Conservation (phyloP, 2,329 filamentous ascomycete species). For the Malbranchea cinnamomea region DNA sequence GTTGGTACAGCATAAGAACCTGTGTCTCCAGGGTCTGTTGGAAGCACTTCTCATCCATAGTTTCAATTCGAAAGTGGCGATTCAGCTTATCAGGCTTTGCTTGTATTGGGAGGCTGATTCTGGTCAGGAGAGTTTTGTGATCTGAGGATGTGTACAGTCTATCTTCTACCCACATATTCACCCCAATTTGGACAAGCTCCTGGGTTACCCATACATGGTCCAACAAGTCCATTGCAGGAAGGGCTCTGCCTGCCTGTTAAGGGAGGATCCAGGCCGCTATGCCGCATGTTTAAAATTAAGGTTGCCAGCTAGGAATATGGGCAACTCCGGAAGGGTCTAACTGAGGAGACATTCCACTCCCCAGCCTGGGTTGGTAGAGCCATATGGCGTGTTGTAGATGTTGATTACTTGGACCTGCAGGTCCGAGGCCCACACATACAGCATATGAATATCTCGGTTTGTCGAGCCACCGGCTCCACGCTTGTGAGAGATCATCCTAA, state of each 20-base stretch:
- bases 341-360: not conserved
- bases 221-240: conserved; percentile 1
- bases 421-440: not conserved
- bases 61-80: not conserved
- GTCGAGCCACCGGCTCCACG: no score
- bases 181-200: not conserved
- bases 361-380: not conserved
- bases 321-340: not conserved
- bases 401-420: conserved; percentile 1
- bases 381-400: not conserved
- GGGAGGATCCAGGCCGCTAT: not conserved
- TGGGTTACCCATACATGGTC: conserved; percentile 1
- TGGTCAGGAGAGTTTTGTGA: conserved; percentile 1
- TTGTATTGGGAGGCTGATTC: not conserved
- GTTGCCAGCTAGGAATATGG: not conserved
- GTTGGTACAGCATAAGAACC: not conserved
- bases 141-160: conserved; percentile 1
- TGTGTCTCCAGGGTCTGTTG: not conserved
- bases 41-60: conserved; percentile 1
- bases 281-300: conserved; percentile 1
- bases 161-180: not conserved
- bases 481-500: no score
- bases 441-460: not conserved
- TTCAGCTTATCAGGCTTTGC: not conserved
- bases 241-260: not conserved